Evolutionary conservation across 805 yeast species (phyloP), one percentile per base, ranked within the genome.

Genomic region (Schwanniomyces sp.): DNA sequence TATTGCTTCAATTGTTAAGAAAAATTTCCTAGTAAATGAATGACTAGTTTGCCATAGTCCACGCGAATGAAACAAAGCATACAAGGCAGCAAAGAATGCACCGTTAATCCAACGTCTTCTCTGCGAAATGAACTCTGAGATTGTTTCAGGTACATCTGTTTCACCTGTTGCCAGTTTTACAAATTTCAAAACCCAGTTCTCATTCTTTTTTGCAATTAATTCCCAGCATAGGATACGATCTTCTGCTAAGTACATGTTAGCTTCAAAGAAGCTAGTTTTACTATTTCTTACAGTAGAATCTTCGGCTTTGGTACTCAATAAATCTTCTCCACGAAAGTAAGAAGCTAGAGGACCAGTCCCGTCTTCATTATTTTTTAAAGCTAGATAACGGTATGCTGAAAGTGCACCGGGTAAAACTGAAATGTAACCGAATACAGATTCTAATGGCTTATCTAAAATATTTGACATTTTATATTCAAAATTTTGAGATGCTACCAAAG

Each of bases 401-500:
- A 92, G 73, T 0, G 98, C 98, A 65, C 98, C 98, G 0, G 98
- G 98, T 32, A 92, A 75, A 34, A 92, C 98, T 4, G 94, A 79
- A 47, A 92, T 91, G 64, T 91, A 92, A 21, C 98, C 98, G 66
- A 92, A 92, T 4, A 82, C 81, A 26, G 96, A 87, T 67, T 92
- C 98, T 59, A 91, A 75, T 2, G 98, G 98, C 63, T 92, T 92
- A 67, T 92, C 98, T 42, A 92, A 72, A 54, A 92, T 91, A 61
- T 92, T 92, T n/a, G 97, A 91, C 86, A 92, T 89, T 61, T 92
- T 92, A 69, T 92, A 92, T 67, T 92, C 98, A 59, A 92, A 92
- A 64, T 92, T 92, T 64, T 92, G 98, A 0, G 97, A 89, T 0
- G 97, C 97, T 41, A 92, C 97, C 38, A 92, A 72, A 9, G 98